phyloP scores from a whole-genome alignment of 495 filamentous ascomycete genomes.

The Xylaria palmicola region DNA sequence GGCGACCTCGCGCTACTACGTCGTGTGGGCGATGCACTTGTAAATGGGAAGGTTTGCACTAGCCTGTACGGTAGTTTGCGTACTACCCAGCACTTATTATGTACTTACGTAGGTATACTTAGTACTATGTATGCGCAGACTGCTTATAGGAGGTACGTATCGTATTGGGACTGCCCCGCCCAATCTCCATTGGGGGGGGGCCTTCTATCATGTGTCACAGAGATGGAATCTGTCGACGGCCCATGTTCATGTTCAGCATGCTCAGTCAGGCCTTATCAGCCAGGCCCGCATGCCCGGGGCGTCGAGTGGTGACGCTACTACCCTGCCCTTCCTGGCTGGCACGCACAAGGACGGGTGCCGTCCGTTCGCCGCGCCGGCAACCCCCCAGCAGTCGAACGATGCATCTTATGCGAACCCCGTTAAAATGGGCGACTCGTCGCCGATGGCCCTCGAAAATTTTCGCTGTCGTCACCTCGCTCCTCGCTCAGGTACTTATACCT shows the following conservation, averaged over 20 bases:
- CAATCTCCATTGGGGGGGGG: background rate
- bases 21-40: too few relatives aligned
- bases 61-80: too few relatives aligned
- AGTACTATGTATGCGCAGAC: too few relatives aligned
- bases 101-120: too few relatives aligned
- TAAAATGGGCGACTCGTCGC: background rate
- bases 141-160: too few relatives aligned
- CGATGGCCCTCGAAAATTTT: background rate
- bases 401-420: background rate
- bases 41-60: too few relatives aligned
- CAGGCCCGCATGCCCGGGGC: slow-evolving; percentile 1
- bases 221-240: slow-evolving; percentile 10
- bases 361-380: background rate
- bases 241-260: background rate
- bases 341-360: background rate
- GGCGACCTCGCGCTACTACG: too few relatives aligned
- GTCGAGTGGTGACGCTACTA: background rate
- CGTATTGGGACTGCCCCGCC: background rate
- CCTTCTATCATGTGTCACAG: background rate
- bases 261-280: background rate
- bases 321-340: background rate
- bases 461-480: background rate
- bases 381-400: background rate
- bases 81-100: too few relatives aligned
- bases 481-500: background rate